Evolutionary conservation across 345 rosid genomes (phyloP), one percentile per base, ranked within the genome.

Genomic region (Heritiera fomes): DNA sequence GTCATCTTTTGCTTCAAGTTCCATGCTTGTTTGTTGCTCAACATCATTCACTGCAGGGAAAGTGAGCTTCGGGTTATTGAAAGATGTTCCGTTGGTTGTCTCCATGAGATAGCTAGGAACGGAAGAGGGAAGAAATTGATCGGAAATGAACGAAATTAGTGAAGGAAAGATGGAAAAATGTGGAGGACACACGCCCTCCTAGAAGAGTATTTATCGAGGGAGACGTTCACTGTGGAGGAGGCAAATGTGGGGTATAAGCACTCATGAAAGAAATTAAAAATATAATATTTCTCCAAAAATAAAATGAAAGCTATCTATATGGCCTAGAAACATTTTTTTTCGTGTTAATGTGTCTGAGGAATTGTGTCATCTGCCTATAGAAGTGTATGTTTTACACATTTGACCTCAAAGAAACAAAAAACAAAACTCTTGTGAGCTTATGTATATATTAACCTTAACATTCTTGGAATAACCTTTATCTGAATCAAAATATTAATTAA

Each of bases 141-240:
- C 4, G 20, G 3, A 68, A 68, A 43, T 43, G 34, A 45, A 20
- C 13, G 55, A 46, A 11, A 46, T 45, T 20, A 69, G 1, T 34
- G 63, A 30, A 76, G 76, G 75, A 81, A 68, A 20, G 65, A 58
- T 20, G 18, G 82, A 60, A 53, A 75, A 86, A 87, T 91, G 88
- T 90, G 94, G 88, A 72, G 80, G 83, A 84, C 94, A 90, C 97
- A 92, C 94, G 86, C 88, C 86, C 83, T 3, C 79, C 45, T 28
- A 77, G 46, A n/a, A 71, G 68, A 83, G 83, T 88, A 88, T 89
- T 83, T 91, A 90, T 87, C 76, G 84, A 79, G 61, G 75, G 63
- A 70, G 63, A 74, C 72, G 71, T 75, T 77, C 59, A 71, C 20
- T 20, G 17, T 80, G 82, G 80, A 79, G 84, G 73, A 81, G 43